A percentile compares a stretch with the other conserved stretches of the same genome.
Evolutionary conservation across 805 yeast genomes (phyloP).

Genomic region (Brettanomyces naardenensis): DNA sequence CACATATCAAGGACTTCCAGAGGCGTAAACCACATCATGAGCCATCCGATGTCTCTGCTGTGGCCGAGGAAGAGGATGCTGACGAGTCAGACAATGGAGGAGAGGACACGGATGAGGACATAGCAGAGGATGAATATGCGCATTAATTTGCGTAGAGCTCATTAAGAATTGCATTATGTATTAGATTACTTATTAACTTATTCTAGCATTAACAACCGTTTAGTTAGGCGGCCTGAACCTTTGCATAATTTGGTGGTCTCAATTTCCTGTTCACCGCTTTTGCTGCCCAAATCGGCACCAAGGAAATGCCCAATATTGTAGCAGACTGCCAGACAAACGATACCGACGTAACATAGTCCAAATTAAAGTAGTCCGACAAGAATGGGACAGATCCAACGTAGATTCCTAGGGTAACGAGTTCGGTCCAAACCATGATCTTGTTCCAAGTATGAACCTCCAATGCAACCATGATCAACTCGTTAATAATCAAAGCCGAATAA

Average conservation of each 20-base stretch:
- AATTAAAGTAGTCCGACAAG: slow-evolving; percentile 77
- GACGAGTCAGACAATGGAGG: slow-evolving; percentile 10
- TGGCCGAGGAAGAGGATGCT: slow-evolving; percentile 11
- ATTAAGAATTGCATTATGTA: too few species aligned
- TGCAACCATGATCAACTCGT: slow-evolving; percentile 91
- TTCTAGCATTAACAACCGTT: not conserved
- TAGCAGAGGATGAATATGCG: not conserved
- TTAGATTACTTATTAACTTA: too few species aligned
- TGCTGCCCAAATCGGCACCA: slow-evolving; percentile 85
- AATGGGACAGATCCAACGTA: slow-evolving; percentile 78
- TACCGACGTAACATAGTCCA: slow-evolving; percentile 49
- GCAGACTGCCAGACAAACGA: slow-evolving; percentile 63
- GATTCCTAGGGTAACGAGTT: slow-evolving; percentile 57
- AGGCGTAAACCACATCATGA: slow-evolving; percentile 43
- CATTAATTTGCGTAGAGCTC: not conserved
- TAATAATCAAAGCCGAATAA: slow-evolving; percentile 69
- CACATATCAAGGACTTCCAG: slow-evolving; percentile 83
- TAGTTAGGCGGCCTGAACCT: slow-evolving; percentile 61
- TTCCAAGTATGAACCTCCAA: slow-evolving; percentile 91
- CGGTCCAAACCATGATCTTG: slow-evolving; percentile 63
- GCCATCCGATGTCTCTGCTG: slow-evolving; percentile 18
- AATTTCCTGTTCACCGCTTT: slow-evolving; percentile 67
- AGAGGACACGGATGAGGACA: slow-evolving; percentile 6
- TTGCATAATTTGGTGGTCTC: slow-evolving; percentile 94
- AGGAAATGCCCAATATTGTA: slow-evolving; percentile 57